Conservation (phyloP, 1,284 basidiomycete genomes). For the Apiotrichum sp. region DNA sequence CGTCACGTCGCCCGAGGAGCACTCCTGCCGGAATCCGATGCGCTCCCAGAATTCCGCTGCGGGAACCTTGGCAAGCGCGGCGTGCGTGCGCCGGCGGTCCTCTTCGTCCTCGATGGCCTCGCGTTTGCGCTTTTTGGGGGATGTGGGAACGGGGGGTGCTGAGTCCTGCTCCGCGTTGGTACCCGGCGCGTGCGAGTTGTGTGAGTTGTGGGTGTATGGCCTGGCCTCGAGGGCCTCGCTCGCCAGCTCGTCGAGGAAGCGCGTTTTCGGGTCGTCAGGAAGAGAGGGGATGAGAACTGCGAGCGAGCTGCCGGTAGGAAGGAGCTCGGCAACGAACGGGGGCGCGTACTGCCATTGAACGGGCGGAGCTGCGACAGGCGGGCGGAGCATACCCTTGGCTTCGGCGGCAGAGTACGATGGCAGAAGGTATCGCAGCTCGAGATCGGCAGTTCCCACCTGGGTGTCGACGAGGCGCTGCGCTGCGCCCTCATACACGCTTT, state of each 20-base stretch:
- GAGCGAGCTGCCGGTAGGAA: conserved; percentile 37
- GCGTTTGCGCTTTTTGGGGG: conserved; percentile 10
- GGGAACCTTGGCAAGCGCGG: conserved; percentile 44
- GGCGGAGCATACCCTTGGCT: conserved; percentile 58
- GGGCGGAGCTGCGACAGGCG: conserved; percentile 20
- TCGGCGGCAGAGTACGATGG: conserved; percentile 68
- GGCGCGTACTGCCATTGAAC: conserved; percentile 35
- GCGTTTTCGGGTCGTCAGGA: conserved; percentile 86
- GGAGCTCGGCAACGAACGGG: conserved; percentile 13
- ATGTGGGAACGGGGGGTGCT: background rate
- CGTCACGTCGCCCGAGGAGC: conserved; percentile 72
- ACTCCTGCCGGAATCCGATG: conserved; percentile 91
- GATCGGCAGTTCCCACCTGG: conserved; percentile 28
- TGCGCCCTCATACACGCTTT: conserved; percentile 59
- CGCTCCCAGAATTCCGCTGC: conserved; percentile 86
- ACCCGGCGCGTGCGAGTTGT: conserved; percentile 42
- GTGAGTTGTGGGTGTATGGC: no score
- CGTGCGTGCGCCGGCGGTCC: conserved; percentile 35
- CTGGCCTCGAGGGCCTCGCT: conserved; percentile 44
- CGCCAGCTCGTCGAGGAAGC: conserved; percentile 80
- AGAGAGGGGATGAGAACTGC: conserved; percentile 76
- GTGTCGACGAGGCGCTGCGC: conserved; percentile 46
- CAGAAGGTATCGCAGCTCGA: conserved; percentile 55
- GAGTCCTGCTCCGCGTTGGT: conserved; percentile 41
- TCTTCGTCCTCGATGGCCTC: conserved; percentile 41